A percentile compares a stretch with the other conserved stretches of the same genome.
Conservation (phyloP, 208 protist species). For the Paratrypanosoma confusum region DNA sequence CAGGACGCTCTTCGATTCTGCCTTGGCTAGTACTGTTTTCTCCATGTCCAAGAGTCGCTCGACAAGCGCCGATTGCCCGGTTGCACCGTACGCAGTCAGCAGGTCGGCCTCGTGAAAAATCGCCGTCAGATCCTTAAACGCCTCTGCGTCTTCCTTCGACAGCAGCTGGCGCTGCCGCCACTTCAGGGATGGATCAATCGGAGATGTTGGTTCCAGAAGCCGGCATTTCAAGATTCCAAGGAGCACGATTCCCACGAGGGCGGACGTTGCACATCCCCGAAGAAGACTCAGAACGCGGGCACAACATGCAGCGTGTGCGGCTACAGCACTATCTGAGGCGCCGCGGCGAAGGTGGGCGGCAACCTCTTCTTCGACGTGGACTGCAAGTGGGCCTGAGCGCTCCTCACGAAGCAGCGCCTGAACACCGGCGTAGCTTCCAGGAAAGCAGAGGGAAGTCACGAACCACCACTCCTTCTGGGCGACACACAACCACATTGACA, state of each 20-base stretch:
- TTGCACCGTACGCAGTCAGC: slow-evolving; percentile 31
- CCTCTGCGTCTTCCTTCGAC: slow-evolving; percentile 22
- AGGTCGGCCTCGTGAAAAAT: slow-evolving; percentile 54
- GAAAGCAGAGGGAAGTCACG: too few relatives aligned
- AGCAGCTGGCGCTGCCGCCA: slow-evolving; percentile 30
- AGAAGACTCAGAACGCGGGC: too few relatives aligned
- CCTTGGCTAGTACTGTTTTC: slow-evolving; percentile 16
- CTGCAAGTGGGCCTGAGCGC: too few relatives aligned
- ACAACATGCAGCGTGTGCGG: too few relatives aligned
- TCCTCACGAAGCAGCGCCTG: too few relatives aligned
- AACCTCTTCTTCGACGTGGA: too few relatives aligned
- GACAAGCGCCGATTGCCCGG: slow-evolving; percentile 27
- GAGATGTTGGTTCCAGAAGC: slow-evolving; percentile 61
- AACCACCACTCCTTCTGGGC: too few relatives aligned
- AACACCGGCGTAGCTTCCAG: too few relatives aligned
- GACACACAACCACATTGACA: too few relatives aligned
- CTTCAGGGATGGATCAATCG: slow-evolving; percentile 76
- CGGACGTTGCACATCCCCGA: too few relatives aligned
- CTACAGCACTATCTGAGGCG: too few relatives aligned
- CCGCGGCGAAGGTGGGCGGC: too few relatives aligned
- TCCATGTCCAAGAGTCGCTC: slow-evolving; percentile 22
- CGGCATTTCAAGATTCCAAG: slow-evolving; percentile 63
- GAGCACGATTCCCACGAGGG: slow-evolving; percentile 30
- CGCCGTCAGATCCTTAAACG: slow-evolving; percentile 35
- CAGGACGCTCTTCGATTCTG: slow-evolving; percentile 23